Conservation (phyloP, 2,329 filamentous ascomycete genomes). For the Ceratocystis ficicola region DNA sequence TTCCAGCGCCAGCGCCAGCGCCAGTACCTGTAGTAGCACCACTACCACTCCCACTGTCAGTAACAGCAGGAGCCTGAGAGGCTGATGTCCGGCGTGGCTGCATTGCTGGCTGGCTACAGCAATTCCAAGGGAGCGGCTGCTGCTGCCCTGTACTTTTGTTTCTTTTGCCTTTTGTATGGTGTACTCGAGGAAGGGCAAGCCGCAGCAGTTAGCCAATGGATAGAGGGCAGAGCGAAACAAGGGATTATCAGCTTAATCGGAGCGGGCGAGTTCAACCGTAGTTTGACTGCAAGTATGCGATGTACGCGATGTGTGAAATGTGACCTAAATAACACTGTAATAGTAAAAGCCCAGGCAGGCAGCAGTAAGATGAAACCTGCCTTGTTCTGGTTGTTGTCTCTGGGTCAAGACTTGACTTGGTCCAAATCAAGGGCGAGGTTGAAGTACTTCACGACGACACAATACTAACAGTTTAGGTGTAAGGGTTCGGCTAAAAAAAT, state of each 20-base stretch:
- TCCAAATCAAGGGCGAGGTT: too few species aligned
- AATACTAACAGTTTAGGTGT: neutral
- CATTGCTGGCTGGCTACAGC: constrained; percentile 28
- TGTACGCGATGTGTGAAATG: neutral
- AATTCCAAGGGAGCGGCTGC: constrained; percentile 23
- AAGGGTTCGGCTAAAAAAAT: neutral
- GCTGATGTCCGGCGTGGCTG: constrained; percentile 30
- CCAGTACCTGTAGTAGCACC: neutral
- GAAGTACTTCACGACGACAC: too few species aligned
- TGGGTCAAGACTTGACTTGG: neutral
- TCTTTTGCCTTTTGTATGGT: constrained; percentile 24
- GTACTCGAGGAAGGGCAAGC: neutral
- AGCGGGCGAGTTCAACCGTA: neutral
- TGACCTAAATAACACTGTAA: neutral
- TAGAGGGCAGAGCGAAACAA: neutral
- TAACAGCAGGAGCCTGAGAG: constrained; percentile 38
- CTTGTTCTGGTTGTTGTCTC: neutral
- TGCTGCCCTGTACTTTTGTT: constrained; percentile 12
- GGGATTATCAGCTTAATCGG: neutral
- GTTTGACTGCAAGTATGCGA: constrained; percentile 4
- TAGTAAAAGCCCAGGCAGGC: neutral
- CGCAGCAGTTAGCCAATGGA: neutral
- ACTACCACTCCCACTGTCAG: neutral
- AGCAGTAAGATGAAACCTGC: neutral
- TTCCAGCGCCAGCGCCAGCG: constrained; percentile 22